Evolutionary conservation across 139 green algal species (phyloP), one percentile per base, ranked within the genome.

Genomic region (Picochlorum sp.): DNA sequence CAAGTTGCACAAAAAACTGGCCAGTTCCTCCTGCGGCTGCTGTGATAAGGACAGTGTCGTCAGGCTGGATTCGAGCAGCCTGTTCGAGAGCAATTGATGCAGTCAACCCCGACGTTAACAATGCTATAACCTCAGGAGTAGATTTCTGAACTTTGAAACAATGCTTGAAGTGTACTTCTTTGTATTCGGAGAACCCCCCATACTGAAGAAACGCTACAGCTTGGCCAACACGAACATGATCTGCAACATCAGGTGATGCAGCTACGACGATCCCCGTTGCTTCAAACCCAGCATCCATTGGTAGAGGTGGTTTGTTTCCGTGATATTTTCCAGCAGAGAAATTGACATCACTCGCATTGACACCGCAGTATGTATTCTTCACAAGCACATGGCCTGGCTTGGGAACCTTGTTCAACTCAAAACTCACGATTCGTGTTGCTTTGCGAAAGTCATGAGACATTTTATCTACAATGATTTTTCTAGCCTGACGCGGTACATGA

Each of bases 1-100:
- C 88, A 56, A 98, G 79, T 84, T 97, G 91, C 38, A 97, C 90
- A 10, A 84, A 89, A 77, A 98, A 95, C 73, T 97, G 92, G 10
- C 89, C 90, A 0, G 88, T 95, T 24, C 92, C 92, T 20, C 74
- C 74, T 1, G 91, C 91, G 4, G 92, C 92, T 7, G 92, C 92
- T 2, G 92, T 98, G 37, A 98, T 86, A 24, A 98, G 81, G 49
- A 97, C 85, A 20, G 80, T 92, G 69, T 96, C 70, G 24, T 74
- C 71, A 13, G 61, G 37, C 64, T 70, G 24, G 56, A 85, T 58
- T 21, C 62, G 45, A 3, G 67, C 76, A 26, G 64, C 73, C 74
- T 85, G 41, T 68, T 85, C 66, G 62, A 90, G 65, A 5, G 67
- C 76, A 34, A 97, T 90, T 52, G 78, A 90, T 2, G 91, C 91